Conservation (phyloP, 352 stramenopile genomes). For the Hyaloperonospora arabidopsidis region DNA sequence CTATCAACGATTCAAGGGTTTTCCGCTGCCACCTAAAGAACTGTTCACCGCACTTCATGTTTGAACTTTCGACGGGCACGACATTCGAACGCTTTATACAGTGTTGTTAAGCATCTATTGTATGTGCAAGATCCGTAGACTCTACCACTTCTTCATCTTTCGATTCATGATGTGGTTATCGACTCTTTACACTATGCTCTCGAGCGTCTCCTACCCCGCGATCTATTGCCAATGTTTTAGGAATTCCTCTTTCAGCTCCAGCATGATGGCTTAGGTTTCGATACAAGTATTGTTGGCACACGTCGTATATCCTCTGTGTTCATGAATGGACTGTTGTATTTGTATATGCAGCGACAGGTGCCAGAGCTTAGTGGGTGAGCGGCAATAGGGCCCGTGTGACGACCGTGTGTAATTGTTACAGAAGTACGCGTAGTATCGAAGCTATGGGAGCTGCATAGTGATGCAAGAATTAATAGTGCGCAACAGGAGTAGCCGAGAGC, state of each 20-base stretch:
- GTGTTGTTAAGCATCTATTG: not conserved
- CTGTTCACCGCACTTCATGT: not conserved
- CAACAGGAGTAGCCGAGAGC: too few species aligned
- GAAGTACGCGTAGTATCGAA: too few species aligned
- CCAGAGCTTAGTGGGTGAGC: too few species aligned
- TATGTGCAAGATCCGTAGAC: not conserved
- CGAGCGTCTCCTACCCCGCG: not conserved
- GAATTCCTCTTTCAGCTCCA: slow-evolving; percentile 5
- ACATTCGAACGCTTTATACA: not conserved
- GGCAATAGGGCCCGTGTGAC: too few species aligned
- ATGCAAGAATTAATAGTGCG: too few species aligned
- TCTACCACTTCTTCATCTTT: not conserved
- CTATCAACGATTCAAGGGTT: not conserved
- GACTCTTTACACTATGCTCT: not conserved
- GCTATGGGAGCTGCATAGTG: too few species aligned
- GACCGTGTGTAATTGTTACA: too few species aligned
- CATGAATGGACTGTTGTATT: too few species aligned
- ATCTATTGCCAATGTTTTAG: slow-evolving; percentile 1
- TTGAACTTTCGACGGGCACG: not conserved
- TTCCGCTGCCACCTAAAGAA: not conserved
- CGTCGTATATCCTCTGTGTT: too few species aligned
- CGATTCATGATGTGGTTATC: not conserved
- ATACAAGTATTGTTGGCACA: slow-evolving; percentile 6
- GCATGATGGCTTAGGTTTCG: slow-evolving; percentile 4
- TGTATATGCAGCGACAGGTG: too few species aligned